These are phyloP conservation scores for Beauveria pseudobassiana DNA, from an alignment of 2,329 filamentous ascomycete genomes.

Conservation along the genomic window DNA sequence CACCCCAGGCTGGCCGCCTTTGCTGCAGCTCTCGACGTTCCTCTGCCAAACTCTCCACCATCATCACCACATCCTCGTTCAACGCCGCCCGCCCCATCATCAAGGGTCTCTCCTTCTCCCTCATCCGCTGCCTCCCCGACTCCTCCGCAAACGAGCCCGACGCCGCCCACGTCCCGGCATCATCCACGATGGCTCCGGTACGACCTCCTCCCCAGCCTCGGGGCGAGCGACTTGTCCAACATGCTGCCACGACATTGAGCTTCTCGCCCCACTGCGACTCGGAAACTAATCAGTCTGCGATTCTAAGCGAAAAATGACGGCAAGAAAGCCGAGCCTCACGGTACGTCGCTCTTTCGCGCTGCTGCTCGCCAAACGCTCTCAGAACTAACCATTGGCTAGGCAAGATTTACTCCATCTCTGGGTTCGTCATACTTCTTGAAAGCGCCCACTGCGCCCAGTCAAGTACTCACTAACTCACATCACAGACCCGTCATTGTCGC, in stretches of 20 bases:
- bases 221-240: slow-evolving; percentile 12
- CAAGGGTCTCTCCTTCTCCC: slow-evolving; percentile 16
- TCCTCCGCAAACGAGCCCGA: slow-evolving; percentile 20
- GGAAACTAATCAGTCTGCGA: slow-evolving; percentile 17
- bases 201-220: slow-evolving; percentile 24
- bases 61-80: slow-evolving; percentile 26
- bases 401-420: slow-evolving; percentile 57
- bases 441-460: neutral
- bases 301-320: slow-evolving; percentile 26
- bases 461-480: slow-evolving; percentile 23
- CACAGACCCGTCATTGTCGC: slow-evolving; percentile 84
- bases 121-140: slow-evolving; percentile 23
- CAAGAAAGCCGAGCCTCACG: slow-evolving; percentile 31
- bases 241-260: neutral
- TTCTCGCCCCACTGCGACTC: slow-evolving; percentile 10
- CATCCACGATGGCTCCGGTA: slow-evolving; percentile 50
- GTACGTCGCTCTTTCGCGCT: slow-evolving; percentile 23
- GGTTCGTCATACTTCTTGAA: slow-evolving; percentile 36
- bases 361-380: neutral
- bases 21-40: slow-evolving; percentile 24
- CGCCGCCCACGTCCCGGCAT: slow-evolving; percentile 21
- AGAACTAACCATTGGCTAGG: slow-evolving; percentile 27
- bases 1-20: slow-evolving; percentile 15
- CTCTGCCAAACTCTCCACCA: slow-evolving; percentile 35
- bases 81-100: slow-evolving; percentile 21